Evolutionary conservation across 2,329 filamentous ascomycete genomes (phyloP), one percentile per base, ranked within the genome.

Genomic region (Aspergillus flavus): DNA sequence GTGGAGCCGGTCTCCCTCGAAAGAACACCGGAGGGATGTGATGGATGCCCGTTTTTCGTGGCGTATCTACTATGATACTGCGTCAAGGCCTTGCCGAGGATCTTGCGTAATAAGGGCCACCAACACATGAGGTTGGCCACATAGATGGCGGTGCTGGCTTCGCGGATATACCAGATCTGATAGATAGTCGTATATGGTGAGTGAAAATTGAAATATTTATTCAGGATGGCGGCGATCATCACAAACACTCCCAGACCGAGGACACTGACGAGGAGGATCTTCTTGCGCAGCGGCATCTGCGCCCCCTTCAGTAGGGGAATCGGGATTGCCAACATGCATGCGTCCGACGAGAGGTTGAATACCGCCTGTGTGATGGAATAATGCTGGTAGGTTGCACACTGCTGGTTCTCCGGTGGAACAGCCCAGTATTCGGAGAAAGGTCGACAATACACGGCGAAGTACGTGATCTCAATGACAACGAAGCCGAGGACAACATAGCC

Each of bases 351-450:
- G n/a, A 80, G 77, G 61, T 80, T 82, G 71, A 83, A 84, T 1
- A 80, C 75, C 1, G 78, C 78, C 64, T 81, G 78, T 3, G 77
- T 78, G 50, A 81, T 78, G 10, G 77, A 76, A 66, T 81, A 79
- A 59, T 75, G 64, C 26, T 77, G 76, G 58, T 80, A 80, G 10
- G 75, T 79, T 9, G 77, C 76, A 65, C 79, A 80, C 66, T 81
- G 75, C 63, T 73, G 58, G 58, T 79, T 72, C 1, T 68, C 32
- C 12, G 75, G 72, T 0, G 82, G 82, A 36, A 84, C 76, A 2
- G 82, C 81, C 78, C 80, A 85, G 64, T 85, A 84, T 60, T 83
- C 76, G 3, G 73, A 73, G 64, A 85, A 82, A 0, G 83, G 83
- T 10, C 81, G 77, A 57, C 82, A 84, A 74, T 82, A 84, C 0